phyloP scores from a whole-genome alignment of 1,284 basidiomycete species.

The Phylloboletellus chloephorus region DNA sequence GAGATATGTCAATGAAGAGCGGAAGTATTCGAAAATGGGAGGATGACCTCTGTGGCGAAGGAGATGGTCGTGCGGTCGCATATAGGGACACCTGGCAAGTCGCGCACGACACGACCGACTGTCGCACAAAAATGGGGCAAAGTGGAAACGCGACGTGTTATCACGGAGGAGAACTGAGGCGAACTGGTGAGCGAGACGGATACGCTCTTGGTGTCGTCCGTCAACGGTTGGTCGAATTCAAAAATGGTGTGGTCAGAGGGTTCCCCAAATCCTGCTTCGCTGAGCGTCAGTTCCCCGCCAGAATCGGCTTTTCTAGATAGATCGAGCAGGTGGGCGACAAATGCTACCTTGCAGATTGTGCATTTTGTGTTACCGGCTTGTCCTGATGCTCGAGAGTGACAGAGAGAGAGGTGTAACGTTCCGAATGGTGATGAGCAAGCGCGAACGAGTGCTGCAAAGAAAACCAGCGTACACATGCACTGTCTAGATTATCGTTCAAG shows the following conservation, averaged over 20 bases:
- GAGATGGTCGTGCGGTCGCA: background rate
- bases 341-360: conserved; percentile 6
- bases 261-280: background rate
- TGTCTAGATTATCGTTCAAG: background rate
- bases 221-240: conserved; percentile 4
- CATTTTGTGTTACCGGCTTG: background rate
- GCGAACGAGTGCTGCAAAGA: background rate
- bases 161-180: background rate
- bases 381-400: background rate
- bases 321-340: conserved; percentile 5
- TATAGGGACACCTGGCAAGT: background rate
- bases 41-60: conserved; percentile 10
- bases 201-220: conserved; percentile 10
- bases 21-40: conserved; percentile 6
- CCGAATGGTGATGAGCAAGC: background rate
- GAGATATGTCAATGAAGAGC: background rate
- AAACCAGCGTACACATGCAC: background rate
- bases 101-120: conserved; percentile 8
- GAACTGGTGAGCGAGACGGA: conserved; percentile 10
- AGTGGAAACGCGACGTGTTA: conserved; percentile 2
- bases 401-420: background rate
- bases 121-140: background rate
- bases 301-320: background rate
- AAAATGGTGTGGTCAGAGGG: conserved; percentile 2
- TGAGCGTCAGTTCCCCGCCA: conserved; percentile 6